Evolutionary conservation across 345 rosid species (phyloP).

Genomic region (Angophora floribunda): DNA sequence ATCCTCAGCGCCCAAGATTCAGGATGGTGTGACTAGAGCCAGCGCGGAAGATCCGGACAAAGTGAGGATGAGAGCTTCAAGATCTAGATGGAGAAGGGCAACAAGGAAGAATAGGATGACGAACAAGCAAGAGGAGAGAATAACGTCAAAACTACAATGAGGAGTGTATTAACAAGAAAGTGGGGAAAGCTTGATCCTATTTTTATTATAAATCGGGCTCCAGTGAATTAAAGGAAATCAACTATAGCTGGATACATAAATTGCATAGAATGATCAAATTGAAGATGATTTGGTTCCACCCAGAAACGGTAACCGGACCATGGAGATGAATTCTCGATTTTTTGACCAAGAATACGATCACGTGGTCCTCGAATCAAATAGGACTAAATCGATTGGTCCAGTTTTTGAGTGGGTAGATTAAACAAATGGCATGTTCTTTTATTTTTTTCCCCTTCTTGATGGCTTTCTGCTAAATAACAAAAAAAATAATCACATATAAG

Average conservation of each 20-base stretch:
- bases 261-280: neutral
- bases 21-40: neutral
- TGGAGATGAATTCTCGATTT: too few species aligned
- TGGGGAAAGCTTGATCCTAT: neutral
- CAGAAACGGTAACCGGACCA: too few species aligned
- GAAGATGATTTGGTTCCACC: neutral
- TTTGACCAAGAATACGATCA: neutral
- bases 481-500: neutral
- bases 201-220: neutral
- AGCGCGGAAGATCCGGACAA: neutral
- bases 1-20: neutral
- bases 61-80: neutral
- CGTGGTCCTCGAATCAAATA: neutral
- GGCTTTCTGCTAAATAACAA: neutral
- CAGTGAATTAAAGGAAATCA: neutral
- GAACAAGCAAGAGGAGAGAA: neutral
- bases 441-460: neutral
- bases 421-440: too few species aligned
- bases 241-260: neutral
- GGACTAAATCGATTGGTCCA: too few species aligned
- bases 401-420: too few species aligned
- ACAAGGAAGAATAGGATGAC: neutral
- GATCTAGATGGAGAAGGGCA: neutral
- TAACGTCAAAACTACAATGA: neutral
- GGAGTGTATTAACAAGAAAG: neutral